Percentiles rank a stretch among this genome's conserved stretches.
These are phyloP conservation scores for Phytophthora aleatoria DNA, from an alignment of 352 stramenopile genomes.

Conservation along the genomic window DNA sequence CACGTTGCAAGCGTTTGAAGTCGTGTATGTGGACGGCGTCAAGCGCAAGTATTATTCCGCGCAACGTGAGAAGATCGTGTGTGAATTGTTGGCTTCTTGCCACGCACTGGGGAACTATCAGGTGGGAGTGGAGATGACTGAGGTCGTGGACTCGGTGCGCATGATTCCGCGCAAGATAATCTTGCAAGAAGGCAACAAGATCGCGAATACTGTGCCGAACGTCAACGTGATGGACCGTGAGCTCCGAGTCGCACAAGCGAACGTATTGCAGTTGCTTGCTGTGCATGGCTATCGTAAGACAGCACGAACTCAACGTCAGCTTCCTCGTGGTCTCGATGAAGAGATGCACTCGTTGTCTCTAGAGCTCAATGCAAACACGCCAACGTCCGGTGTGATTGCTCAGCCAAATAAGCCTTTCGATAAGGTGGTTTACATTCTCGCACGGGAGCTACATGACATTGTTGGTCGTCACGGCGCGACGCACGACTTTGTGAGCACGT, in stretches of 20 bases:
- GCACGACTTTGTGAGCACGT: conserved; percentile 74
- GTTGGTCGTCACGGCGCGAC: conserved; percentile 57
- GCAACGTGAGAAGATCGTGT: conserved; percentile 78
- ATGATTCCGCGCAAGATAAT: conserved; percentile 84
- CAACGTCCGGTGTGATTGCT: conserved; percentile 68
- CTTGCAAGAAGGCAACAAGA: conserved; percentile 61
- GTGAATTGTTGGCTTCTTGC: conserved; percentile 74
- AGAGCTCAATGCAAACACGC: conserved; percentile 82
- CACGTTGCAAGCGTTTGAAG: conserved; percentile 65
- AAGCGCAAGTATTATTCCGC: conserved; percentile 68
- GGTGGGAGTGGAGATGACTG: conserved; percentile 58
- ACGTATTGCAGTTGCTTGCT: conserved; percentile 63
- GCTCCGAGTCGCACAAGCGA: conserved; percentile 67
- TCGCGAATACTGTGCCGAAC: conserved; percentile 43
- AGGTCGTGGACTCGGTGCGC: conserved; percentile 55
- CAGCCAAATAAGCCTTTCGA: conserved; percentile 84
- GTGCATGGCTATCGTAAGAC: conserved; percentile 70
- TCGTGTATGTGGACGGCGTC: conserved; percentile 78
- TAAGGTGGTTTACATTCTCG: conserved; percentile 66
- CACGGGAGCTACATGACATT: conserved; percentile 74
- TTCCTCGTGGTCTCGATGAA: conserved; percentile 71
- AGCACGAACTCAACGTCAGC: conserved; percentile 57
- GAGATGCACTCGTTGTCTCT: conserved; percentile 75
- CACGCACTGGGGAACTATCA: conserved; percentile 75
- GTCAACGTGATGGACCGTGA: conserved; percentile 69